Conservation (phyloP, 495 filamentous ascomycete species). For the Pseudotulostoma volvatum region DNA sequence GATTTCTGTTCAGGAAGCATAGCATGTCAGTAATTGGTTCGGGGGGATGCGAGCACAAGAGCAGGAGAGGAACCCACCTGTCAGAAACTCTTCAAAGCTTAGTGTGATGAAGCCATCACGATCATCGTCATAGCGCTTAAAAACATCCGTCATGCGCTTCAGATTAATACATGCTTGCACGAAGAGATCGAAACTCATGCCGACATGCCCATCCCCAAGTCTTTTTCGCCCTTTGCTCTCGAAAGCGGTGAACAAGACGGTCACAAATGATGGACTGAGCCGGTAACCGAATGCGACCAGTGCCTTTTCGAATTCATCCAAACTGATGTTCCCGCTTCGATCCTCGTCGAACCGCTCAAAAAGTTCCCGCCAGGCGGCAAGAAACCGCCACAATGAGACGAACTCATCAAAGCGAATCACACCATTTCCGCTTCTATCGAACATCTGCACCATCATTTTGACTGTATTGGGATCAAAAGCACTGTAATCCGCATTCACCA, state of each 20-base stretch:
- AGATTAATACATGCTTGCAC: conserved; percentile 93
- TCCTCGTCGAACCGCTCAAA: conserved; percentile 95
- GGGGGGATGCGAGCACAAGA: no score
- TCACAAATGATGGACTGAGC: conserved; percentile 65
- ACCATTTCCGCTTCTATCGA: conserved; percentile 72
- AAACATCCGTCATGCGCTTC: conserved; percentile 97
- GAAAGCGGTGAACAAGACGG: conserved; percentile 59
- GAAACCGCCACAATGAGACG: conserved; percentile 82
- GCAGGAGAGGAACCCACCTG: conserved; percentile 35
- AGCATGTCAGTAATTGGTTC: no score
- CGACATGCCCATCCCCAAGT: conserved; percentile 18
- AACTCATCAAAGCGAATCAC: conserved; percentile 93
- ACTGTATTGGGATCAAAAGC: conserved; percentile 93
- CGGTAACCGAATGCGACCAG: conserved; percentile 91
- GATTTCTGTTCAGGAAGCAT: no score
- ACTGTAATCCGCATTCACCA: conserved; percentile 93
- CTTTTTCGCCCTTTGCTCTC: conserved; percentile 30
- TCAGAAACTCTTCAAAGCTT: conserved; percentile 69
- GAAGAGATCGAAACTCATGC: conserved; percentile 92
- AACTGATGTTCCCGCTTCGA: conserved; percentile 67
- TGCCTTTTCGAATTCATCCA: conserved; percentile 78
- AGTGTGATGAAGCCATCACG: conserved; percentile 80
- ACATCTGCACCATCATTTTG: conserved; percentile 98
- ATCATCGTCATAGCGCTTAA: conserved; percentile 97
- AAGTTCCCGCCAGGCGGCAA: conserved; percentile 80